Evolutionary conservation across 2,329 filamentous ascomycete genomes (phyloP).

Genomic region (Spiromastix sp.): DNA sequence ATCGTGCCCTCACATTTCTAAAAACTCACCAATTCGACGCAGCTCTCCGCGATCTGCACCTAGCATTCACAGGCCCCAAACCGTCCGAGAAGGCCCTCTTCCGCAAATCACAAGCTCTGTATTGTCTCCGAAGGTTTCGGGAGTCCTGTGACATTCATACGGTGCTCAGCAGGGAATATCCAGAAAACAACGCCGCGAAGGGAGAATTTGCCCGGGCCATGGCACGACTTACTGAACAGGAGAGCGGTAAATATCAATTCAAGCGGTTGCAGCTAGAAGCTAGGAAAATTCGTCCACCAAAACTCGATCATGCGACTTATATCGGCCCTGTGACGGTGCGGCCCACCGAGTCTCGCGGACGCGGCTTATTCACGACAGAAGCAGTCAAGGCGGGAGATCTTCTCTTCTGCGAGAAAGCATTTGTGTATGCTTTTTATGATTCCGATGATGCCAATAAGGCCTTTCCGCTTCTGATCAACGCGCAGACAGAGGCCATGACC

Average conservation of each 20-base stretch:
- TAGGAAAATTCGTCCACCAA: conserved; percentile 23
- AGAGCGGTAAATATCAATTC: conserved; percentile 15
- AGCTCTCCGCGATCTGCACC: conserved; percentile 22
- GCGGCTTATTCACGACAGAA: conserved; percentile 42
- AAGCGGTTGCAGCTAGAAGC: conserved; percentile 20
- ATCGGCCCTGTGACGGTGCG: conserved; percentile 33
- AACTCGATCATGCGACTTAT: conserved; percentile 41
- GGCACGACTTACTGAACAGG: conserved; percentile 13
- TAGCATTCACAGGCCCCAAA: conserved; percentile 6
- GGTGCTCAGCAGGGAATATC: conserved; percentile 22
- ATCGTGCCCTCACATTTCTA: conserved; percentile 26
- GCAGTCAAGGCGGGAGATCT: conserved; percentile 41
- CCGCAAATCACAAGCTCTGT: conserved; percentile 37
- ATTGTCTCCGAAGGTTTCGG: conserved; percentile 30
- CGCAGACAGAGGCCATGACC: conserved; percentile 19
- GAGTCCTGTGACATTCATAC: conserved; percentile 27
- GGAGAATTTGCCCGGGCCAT: conserved; percentile 20
- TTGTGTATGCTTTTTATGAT: conserved; percentile 30
- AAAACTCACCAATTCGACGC: conserved; percentile 24
- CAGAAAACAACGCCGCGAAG: conserved; percentile 23
- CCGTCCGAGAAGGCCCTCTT: conserved; percentile 36
- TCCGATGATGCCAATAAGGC: conserved; percentile 11
- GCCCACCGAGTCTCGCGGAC: conserved; percentile 31
- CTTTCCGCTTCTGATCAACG: conserved; percentile 29
- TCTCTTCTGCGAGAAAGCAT: conserved; percentile 48